Conservation (phyloP, 1,139 yeast genomes). For the Cylindricascospora bacillispora region DNA sequence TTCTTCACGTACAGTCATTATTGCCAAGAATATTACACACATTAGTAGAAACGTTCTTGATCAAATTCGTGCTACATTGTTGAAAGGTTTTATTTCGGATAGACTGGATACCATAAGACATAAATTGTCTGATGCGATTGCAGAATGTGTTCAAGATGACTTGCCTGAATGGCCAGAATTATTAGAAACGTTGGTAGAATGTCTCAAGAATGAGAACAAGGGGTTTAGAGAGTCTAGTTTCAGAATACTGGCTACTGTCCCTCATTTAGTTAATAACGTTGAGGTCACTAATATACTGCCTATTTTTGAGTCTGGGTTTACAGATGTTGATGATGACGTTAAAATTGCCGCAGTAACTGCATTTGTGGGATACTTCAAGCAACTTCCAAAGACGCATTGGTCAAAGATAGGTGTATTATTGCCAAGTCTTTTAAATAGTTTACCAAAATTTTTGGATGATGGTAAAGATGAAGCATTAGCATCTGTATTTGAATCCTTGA, state of each 20-base stretch:
- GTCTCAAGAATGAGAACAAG: constrained; percentile 49
- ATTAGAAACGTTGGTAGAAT: constrained; percentile 60
- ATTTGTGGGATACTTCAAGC: constrained; percentile 78
- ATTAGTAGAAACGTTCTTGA: constrained; percentile 44
- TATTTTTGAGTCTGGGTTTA: constrained; percentile 67
- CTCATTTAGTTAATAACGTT: constrained; percentile 55
- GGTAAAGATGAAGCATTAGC: constrained; percentile 76
- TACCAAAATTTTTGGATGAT: constrained; percentile 69
- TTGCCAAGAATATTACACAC: constrained; percentile 68
- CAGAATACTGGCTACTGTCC: constrained; percentile 76
- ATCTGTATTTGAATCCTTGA: constrained; percentile 75
- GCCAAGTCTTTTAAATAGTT: constrained; percentile 72
- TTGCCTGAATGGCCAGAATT: constrained; percentile 62
- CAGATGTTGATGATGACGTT: constrained; percentile 66
- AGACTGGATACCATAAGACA: constrained; percentile 66
- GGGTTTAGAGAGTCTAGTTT: constrained; percentile 82
- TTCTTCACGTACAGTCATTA: constrained; percentile 39
- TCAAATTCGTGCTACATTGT: constrained; percentile 53
- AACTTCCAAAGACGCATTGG: constrained; percentile 71
- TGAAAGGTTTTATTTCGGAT: constrained; percentile 59
- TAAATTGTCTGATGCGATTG: constrained; percentile 84
- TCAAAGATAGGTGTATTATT: constrained; percentile 59
- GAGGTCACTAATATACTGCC: constrained; percentile 49
- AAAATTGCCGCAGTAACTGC: constrained; percentile 89
- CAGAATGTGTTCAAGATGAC: constrained; percentile 75